Evolutionary conservation across 179 eudicot species (phyloP).

Genomic region (Vitellaria paradoxa): DNA sequence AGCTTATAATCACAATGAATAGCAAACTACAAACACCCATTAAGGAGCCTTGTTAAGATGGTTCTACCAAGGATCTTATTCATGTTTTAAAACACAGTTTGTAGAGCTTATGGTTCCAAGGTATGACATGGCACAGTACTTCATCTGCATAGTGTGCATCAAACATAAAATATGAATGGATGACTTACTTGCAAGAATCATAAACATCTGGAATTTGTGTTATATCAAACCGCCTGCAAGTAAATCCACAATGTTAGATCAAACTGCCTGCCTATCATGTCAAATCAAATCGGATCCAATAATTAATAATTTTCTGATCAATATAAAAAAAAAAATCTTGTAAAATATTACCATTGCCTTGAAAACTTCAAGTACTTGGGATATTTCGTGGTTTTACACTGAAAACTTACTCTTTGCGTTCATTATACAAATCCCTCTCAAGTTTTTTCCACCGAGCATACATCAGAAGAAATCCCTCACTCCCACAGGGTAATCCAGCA

Average conservation of each 20-base stretch:
- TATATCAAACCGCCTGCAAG: slow-evolving; percentile 84
- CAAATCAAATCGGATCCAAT: slow-evolving; percentile 3
- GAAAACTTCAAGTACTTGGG: neutral
- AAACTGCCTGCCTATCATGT: slow-evolving; percentile 2
- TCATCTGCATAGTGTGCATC: no score
- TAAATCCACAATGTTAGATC: slow-evolving; percentile 22
- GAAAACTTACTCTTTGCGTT: slow-evolving; percentile 76
- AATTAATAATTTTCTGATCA: neutral
- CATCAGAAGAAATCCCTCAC: slow-evolving; percentile 97
- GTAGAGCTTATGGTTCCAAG: no score
- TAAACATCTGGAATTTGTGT: slow-evolving; percentile 97
- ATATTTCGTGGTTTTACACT: neutral
- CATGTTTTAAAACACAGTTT: no score
- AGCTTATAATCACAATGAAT: no score
- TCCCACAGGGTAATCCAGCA: slow-evolving; percentile 97
- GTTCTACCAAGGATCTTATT: no score
- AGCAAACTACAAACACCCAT: no score
- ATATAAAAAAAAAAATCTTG: neutral
- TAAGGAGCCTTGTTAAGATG: no score
- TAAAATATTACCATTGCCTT: no score
- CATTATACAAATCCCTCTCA: slow-evolving; percentile 90
- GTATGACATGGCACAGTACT: no score
- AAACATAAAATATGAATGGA: no score
- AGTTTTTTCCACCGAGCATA: slow-evolving; percentile 98
- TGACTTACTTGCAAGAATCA: slow-evolving; percentile 97